Base-by-base conservation (phyloP, 192 early-diverging fungal genomes). In the Glomus cerebriforme region DNA sequence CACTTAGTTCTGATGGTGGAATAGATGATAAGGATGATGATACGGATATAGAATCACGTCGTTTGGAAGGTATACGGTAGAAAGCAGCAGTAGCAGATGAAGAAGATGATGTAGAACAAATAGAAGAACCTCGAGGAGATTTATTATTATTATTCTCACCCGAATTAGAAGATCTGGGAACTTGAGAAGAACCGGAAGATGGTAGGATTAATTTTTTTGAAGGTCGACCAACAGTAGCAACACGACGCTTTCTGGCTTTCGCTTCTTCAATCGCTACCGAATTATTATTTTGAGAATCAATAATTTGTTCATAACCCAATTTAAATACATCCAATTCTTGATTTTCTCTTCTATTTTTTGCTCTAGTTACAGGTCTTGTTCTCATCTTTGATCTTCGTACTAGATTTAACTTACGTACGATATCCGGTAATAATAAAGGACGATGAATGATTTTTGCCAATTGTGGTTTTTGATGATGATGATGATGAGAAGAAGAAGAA, bases 391-490 rank as follows among this genome's bases (percentile, higher is more conserved):
- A 66, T 45, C 35, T 43, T n/a, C 75, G 26, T 12, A 37, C 59
- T 47, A 47, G 17, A 9, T 0, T 31, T 10, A 77, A 43, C 39
- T 7, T n/a, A 24, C 43, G 24, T 27, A 77, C 63, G 24, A 77
- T 60, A 49, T 77, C 75, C 2, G 75, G 60, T 7, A 77, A 34
- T 32, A 77, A 31, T 2, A 77, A 60, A 1, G 75, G 75, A 5
- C 75, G 75, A 66, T 77, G 64, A 77, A 77, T 77, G 7, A 77
- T 35, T 8, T 22, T 31, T 66, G 75, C 75, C 13, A 31, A 35
- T 19, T 15, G 34, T 19, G 19, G 13, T 8, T 47, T 34, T 7
- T 35, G 60, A 62, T 62, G 43, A 17, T 15, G 66, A 68, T 24
- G 19, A 13, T 35, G 22, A 31, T 24, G 5, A 19, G 6, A 27